Evolutionary conservation across 1,139 yeast genomes (phyloP).

Genomic region (Taiozyma sp.): DNA sequence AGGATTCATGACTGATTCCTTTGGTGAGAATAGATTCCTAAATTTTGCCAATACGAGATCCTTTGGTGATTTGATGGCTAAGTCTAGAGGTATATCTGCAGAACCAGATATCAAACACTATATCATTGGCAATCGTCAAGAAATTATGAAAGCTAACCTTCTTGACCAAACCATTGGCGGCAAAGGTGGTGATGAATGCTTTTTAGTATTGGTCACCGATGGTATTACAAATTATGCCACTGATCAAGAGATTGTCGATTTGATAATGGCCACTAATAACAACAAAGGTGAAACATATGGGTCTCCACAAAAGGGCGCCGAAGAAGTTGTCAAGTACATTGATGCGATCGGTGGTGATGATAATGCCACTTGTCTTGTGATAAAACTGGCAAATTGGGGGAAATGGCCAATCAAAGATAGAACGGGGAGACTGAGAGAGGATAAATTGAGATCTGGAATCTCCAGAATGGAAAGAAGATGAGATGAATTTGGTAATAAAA

Average conservation of each 20-base stretch:
- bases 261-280: constrained; percentile 73
- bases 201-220: constrained; percentile 73
- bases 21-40: constrained; percentile 82
- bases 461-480: constrained; percentile 34
- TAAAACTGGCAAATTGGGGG: constrained; percentile 89
- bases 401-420: constrained; percentile 82
- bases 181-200: constrained; percentile 73
- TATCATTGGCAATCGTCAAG: constrained; percentile 51
- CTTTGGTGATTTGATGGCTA: constrained; percentile 83
- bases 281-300: constrained; percentile 47
- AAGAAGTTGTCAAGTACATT: constrained; percentile 78
- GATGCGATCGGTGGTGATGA: constrained; percentile 91
- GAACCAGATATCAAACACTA: constrained; percentile 84
- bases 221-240: constrained; percentile 79
- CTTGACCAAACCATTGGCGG: constrained; percentile 28
- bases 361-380: constrained; percentile 84
- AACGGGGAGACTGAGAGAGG: constrained; percentile 78
- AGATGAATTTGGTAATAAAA: not conserved
- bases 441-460: constrained; percentile 51
- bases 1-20: constrained; percentile 79
- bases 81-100: constrained; percentile 80
- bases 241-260: constrained; percentile 90
- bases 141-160: constrained; percentile 20
- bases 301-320: constrained; percentile 75
- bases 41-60: constrained; percentile 88